Evolutionary conservation across 2,329 filamentous ascomycete species (phyloP).

Genomic region (Colletotrichum sp.): DNA sequence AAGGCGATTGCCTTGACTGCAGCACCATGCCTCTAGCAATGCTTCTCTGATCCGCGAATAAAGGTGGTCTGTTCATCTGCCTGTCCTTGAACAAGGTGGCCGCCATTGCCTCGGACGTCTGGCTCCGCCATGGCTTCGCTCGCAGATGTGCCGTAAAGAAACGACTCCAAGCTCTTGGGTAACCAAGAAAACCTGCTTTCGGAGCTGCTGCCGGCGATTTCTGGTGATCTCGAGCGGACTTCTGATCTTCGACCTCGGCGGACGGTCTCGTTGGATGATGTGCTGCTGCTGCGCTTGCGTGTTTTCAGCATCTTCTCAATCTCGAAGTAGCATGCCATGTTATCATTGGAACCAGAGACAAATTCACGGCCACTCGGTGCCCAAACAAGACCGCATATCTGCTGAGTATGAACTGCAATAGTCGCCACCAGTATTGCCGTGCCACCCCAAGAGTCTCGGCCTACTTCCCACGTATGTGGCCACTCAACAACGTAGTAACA

Average conservation of each 20-base stretch:
- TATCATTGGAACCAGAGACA: constrained; percentile 92
- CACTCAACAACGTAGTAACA: constrained; percentile 94
- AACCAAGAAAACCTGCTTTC: not conserved
- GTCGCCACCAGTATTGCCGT: constrained; percentile 78
- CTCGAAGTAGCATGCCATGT: constrained; percentile 83
- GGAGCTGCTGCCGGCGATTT: not conserved
- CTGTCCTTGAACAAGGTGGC: constrained; percentile 31
- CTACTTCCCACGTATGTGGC: constrained; percentile 69
- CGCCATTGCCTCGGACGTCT: constrained; percentile 24
- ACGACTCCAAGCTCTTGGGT: not conserved
- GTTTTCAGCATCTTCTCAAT: constrained; percentile 58
- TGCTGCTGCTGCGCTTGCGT: constrained; percentile 3
- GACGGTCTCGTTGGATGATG: not conserved
- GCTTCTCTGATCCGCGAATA: constrained; percentile 62
- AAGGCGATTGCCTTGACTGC: constrained; percentile 98
- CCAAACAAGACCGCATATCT: constrained; percentile 94
- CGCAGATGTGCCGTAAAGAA: not conserved
- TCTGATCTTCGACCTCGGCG: not conserved
- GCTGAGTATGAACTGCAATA: constrained; percentile 81
- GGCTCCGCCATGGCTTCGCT: not conserved
- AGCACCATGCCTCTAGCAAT: constrained; percentile 80
- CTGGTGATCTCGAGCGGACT: not conserved
- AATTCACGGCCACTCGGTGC: constrained; percentile 77
- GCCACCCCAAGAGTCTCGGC: constrained; percentile 74
- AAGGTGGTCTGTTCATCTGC: constrained; percentile 51